Evolutionary conservation across 192 early-diverging fungal genomes (phyloP), one percentile per base, ranked within the genome.

Genomic region (Backusella sp.): DNA sequence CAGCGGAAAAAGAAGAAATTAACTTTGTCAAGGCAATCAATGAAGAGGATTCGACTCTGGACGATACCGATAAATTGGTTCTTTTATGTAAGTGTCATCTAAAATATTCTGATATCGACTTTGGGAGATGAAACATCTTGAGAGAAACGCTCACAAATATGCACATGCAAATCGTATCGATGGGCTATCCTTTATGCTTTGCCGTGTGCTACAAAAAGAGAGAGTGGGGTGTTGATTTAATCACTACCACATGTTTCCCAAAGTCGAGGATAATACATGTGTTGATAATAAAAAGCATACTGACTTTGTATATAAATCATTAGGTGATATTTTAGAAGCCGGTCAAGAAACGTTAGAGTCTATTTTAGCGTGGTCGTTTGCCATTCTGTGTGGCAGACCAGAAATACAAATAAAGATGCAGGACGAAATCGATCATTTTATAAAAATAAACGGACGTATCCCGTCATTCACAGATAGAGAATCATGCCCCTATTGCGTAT

Each of bases 291-390:
- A 44, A 14, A 49, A 49, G 17, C 19, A 49, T 49, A 49, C 19
- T 49, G 17, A 49, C 19, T n/a, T n/a, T 39, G 21, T 68, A 19
- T 36, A 19, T 35, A 14, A 15, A 12, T n/a, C 37, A 17, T 17
- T 17, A 49, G 46, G 46, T n/a, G 46, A 49, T 49, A 49, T 49
- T n/a, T 49, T 49, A 49, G 46, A 49, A 49, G 66, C 66, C 12
- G 66, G 66, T 11, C 26, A 41, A 49, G 70, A 72, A 9, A 72
- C 70, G 11, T 39, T 28, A 6, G 32, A 34, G 17, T 35, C 37
- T 1, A 52, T 75, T 21, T 68, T 79, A n/a, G 19, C 21, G 8
- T 79, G 77, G 77, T 15, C 37, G 21, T 9, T 68, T 6, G 77
- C 73, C 8, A 37, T 65, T 26, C 9, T 79, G 12, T 46, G 75